Evolutionary conservation across 495 filamentous ascomycete genomes (phyloP).

Genomic region (Filosporella fistucella): DNA sequence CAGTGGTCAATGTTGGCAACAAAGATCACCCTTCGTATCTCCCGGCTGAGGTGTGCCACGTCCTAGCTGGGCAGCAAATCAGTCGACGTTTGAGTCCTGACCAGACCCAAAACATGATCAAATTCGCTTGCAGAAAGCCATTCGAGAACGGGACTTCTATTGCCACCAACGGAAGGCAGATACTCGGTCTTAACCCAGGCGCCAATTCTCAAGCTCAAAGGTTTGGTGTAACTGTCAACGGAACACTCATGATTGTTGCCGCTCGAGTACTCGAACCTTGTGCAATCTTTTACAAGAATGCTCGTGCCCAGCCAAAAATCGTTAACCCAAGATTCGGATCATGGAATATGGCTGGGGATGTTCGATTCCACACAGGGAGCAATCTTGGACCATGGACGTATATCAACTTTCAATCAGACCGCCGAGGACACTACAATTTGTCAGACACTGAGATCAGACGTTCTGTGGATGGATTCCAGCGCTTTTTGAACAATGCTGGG

Average conservation of each 20-base stretch:
- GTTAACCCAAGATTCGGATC: conserved; percentile 32
- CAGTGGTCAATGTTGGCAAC: conserved; percentile 69
- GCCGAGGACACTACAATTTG: not conserved
- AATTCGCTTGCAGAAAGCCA: conserved; percentile 64
- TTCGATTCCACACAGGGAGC: conserved; percentile 36
- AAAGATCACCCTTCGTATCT: conserved; percentile 54
- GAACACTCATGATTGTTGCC: conserved; percentile 56
- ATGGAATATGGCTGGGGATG: conserved; percentile 55
- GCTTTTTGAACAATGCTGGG: conserved; percentile 30
- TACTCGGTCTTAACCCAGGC: conserved; percentile 39
- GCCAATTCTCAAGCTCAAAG: conserved; percentile 24
- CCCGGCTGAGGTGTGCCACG: conserved; percentile 59
- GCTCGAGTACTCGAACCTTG: conserved; percentile 60
- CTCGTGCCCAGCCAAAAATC: not conserved
- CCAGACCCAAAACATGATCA: conserved; percentile 62
- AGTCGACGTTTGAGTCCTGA: conserved; percentile 45
- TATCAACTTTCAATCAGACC: conserved; percentile 9
- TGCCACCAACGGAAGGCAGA: conserved; percentile 42
- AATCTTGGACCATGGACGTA: conserved; percentile 33
- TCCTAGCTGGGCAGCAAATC: conserved; percentile 63
- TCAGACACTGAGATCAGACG: conserved; percentile 9
- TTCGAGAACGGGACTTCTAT: conserved; percentile 64
- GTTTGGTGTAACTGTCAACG: conserved; percentile 53
- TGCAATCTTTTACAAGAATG: conserved; percentile 42
- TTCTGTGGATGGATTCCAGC: conserved; percentile 27